These are phyloP conservation scores for Phoenix roebelenii DNA, from an alignment of 176 grass and related monocot species.

Conservation along the genomic window DNA sequence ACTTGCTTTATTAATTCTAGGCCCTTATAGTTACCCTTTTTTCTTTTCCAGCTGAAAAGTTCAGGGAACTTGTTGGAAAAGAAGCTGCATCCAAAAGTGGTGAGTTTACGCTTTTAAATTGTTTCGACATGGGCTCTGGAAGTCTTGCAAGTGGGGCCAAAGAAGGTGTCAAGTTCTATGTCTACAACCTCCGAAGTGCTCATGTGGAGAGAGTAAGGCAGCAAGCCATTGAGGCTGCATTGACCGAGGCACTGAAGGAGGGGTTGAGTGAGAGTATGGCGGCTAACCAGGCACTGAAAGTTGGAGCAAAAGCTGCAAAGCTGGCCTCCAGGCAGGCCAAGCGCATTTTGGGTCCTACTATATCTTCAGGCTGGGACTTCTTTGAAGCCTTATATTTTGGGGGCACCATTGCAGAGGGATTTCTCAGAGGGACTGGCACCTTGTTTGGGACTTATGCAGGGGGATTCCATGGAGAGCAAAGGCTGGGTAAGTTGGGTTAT, in stretches of 20 bases:
- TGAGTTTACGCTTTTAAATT: constrained; percentile 84
- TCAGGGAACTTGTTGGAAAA: constrained; percentile 78
- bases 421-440: constrained; percentile 74
- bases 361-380: constrained; percentile 95
- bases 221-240: constrained; percentile 47
- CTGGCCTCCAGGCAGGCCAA: constrained; percentile 79
- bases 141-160: constrained; percentile 55
- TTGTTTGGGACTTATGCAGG: constrained; percentile 73
- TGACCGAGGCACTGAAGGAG: constrained; percentile 50
- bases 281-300: constrained; percentile 72
- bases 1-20: no score
- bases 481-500: constrained; percentile 73
- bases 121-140: constrained; percentile 86
- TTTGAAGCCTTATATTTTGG: constrained; percentile 94
- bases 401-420: constrained; percentile 72
- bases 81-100: constrained; percentile 88
- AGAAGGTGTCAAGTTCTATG: constrained; percentile 75
- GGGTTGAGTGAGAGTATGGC: constrained; percentile 38
- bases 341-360: constrained; percentile 71
- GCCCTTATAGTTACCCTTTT: neutral
- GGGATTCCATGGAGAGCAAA: constrained; percentile 82
- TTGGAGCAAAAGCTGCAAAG: constrained; percentile 33
- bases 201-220: constrained; percentile 59
- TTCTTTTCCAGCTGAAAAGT: constrained; percentile 83
- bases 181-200: constrained; percentile 56